Conservation (phyloP, 2,329 filamentous ascomycete species). For the Fusarium odoratissimum region DNA sequence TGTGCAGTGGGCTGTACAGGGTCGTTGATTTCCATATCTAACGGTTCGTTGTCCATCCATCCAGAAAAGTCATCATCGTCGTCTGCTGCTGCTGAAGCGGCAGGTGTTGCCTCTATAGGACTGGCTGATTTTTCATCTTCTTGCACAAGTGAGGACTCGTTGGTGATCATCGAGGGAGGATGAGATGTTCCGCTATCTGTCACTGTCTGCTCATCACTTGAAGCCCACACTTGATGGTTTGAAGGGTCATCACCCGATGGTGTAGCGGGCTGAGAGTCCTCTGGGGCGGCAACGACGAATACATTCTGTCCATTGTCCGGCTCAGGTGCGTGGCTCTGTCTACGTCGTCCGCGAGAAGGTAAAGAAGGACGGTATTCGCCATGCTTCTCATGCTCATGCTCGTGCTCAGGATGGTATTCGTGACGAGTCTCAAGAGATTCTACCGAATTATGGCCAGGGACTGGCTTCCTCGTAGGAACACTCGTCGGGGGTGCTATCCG, state of each 20-base stretch:
- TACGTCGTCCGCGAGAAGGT: conserved; percentile 56
- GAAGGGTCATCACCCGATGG: conserved; percentile 55
- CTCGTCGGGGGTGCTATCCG: conserved; percentile 65
- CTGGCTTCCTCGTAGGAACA: conserved; percentile 73
- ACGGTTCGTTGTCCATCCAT: conserved; percentile 51
- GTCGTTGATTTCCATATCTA: conserved; percentile 42
- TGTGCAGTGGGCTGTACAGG: conserved; percentile 29
- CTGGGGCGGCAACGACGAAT: conserved; percentile 73
- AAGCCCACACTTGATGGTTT: conserved; percentile 30
- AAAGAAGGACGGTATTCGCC: conserved; percentile 29
- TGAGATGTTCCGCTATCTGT: conserved; percentile 30
- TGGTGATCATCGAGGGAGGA: conserved; percentile 15
- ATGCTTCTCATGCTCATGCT: conserved; percentile 28
- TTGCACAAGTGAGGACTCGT: conserved; percentile 19
- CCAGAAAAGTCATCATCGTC: conserved; percentile 53
- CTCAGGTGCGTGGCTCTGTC: conserved; percentile 51
- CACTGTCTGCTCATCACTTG: conserved; percentile 28
- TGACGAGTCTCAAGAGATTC: conserved; percentile 46
- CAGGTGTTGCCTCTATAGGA: conserved; percentile 30
- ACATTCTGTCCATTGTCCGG: conserved; percentile 61
- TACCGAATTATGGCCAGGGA: conserved; percentile 51
- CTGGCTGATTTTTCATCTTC: conserved; percentile 12
- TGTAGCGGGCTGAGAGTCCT: conserved; percentile 69
- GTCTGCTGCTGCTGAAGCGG: conserved; percentile 32
- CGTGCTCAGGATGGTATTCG: conserved; percentile 40